A percentile compares a stretch with the other conserved stretches of the same genome.
phyloP scores from a whole-genome alignment of 176 grass and related monocot species.

The Poa pratensis region DNA sequence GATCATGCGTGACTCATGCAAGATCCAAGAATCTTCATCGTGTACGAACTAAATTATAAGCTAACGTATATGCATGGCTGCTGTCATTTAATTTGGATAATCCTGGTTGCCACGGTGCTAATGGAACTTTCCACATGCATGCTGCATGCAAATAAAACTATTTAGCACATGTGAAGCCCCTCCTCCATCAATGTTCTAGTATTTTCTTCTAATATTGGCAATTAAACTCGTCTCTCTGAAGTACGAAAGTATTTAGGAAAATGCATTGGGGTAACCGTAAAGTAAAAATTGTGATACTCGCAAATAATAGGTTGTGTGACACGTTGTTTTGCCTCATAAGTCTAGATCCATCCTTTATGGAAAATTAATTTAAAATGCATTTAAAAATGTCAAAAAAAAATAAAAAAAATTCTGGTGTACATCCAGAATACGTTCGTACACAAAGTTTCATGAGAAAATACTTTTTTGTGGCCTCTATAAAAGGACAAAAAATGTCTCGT shows the following conservation, averaged over 20 bases:
- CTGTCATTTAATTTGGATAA: neutral
- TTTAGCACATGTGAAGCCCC: neutral
- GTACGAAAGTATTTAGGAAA: neutral
- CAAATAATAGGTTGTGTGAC: too few relatives aligned
- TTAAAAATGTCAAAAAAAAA: too few relatives aligned
- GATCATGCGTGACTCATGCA: conserved; percentile 48
- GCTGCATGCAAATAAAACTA: neutral
- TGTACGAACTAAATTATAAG: conserved; percentile 16
- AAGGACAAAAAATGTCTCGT: too few relatives aligned
- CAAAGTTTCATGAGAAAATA: too few relatives aligned
- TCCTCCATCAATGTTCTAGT: neutral
- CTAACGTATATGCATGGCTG: conserved; percentile 28
- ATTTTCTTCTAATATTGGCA: neutral
- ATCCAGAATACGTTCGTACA: too few relatives aligned
- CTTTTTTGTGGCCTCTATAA: too few relatives aligned
- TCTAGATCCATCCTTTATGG: too few relatives aligned
- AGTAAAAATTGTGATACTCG: neutral
- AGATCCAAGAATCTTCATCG: conserved; percentile 40
- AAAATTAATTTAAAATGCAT: too few relatives aligned
- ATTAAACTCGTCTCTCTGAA: neutral
- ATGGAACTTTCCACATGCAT: neutral
- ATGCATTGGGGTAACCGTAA: neutral
- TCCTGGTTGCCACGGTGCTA: neutral
- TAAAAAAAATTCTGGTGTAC: too few relatives aligned
- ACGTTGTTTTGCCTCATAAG: too few relatives aligned